Evolutionary conservation across 192 early-diverging fungal genomes (phyloP).

Genomic region (Rhizophagus clarus): DNA sequence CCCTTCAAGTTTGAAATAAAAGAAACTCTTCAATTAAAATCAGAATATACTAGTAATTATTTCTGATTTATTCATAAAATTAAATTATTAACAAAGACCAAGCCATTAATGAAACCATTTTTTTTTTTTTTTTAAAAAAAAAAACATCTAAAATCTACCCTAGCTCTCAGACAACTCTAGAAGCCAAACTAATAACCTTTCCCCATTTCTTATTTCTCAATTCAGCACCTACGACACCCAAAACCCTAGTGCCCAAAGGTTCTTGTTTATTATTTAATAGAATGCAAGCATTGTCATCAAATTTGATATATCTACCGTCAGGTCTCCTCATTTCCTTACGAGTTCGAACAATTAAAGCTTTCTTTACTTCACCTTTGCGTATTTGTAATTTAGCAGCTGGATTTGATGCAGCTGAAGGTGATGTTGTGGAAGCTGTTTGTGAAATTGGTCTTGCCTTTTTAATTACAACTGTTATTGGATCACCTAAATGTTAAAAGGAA

Average conservation of each 20-base stretch:
- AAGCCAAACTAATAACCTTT: slow-evolving; percentile 92
- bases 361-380: slow-evolving; percentile 92
- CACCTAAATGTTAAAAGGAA: slow-evolving; percentile 12
- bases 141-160: not conserved
- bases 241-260: slow-evolving; percentile 90
- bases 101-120: too few species aligned
- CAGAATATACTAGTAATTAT: too few species aligned
- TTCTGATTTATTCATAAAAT: too few species aligned
- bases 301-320: slow-evolving; percentile 89
- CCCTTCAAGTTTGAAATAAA: too few species aligned
- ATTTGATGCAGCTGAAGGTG: not conserved
- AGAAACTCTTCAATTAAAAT: too few species aligned
- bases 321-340: slow-evolving; percentile 85
- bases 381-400: slow-evolving; percentile 37
- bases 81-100: too few species aligned
- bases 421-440: not conserved
- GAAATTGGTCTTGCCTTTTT: slow-evolving; percentile 22
- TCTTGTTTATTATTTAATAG: slow-evolving; percentile 93
- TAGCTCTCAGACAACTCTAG: slow-evolving; percentile 72
- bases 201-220: slow-evolving; percentile 93
- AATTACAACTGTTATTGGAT: slow-evolving; percentile 21
- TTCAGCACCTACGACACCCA: slow-evolving; percentile 89
- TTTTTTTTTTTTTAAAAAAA: too few species aligned
- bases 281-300: slow-evolving; percentile 97
- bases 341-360: slow-evolving; percentile 89